A percentile compares a stretch with the other conserved stretches of the same genome.
Evolutionary conservation across 2,329 filamentous ascomycete genomes (phyloP).

Genomic region (Mollisia scopiformis): DNA sequence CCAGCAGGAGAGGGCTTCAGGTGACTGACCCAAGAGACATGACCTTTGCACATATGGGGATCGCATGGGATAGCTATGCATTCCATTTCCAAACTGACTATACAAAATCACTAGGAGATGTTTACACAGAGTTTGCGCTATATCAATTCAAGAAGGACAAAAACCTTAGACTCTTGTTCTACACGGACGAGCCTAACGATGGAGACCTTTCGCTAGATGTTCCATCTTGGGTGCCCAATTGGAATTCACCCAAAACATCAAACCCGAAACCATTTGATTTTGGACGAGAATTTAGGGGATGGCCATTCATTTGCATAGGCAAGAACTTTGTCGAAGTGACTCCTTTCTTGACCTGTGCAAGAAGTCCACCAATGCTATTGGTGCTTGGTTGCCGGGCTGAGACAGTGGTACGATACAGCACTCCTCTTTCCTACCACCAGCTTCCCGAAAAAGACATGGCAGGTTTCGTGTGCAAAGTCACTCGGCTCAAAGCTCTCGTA

Average conservation of each 20-base stretch:
- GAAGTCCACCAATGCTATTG: neutral
- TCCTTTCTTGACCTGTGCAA: too few relatives aligned
- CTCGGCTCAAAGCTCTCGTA: neutral
- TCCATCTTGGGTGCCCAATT: neutral
- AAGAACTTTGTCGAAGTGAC: too few relatives aligned
- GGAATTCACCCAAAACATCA: neutral
- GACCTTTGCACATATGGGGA: neutral
- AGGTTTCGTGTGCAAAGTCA: neutral
- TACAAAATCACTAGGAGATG: neutral
- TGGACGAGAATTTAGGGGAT: neutral
- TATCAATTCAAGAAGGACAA: neutral
- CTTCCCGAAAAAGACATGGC: neutral
- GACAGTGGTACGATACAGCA: neutral
- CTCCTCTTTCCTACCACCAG: neutral
- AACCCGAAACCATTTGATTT: neutral
- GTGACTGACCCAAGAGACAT: slow-evolving; percentile 5
- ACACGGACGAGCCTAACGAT: neutral
- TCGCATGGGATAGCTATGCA: neutral
- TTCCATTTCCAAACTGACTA: neutral
- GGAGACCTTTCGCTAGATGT: neutral
- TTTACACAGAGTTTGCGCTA: neutral
- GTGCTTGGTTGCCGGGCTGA: neutral
- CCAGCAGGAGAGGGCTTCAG: neutral
- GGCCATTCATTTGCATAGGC: too few relatives aligned
- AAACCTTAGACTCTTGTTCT: neutral